Base-by-base conservation (phyloP, 345 rosid genomes). In the Populus tremula region DNA sequence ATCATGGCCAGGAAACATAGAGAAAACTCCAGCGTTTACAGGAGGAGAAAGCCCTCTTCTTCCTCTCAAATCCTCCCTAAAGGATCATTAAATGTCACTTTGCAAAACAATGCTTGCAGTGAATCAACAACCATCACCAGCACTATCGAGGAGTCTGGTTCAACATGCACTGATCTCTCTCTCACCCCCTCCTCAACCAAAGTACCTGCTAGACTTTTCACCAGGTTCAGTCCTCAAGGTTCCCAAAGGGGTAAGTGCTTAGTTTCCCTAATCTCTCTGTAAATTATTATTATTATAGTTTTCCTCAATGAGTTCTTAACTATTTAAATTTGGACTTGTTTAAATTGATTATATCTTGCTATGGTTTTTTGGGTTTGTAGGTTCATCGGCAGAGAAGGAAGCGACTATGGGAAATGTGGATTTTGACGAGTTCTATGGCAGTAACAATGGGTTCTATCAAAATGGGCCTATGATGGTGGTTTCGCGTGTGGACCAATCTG, bases 1-100 rank as follows among this genome's bases (percentile, higher is more conserved):
- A 90, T 95, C 71, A 90, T 90, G 93, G 98, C 99, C 2, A 91
- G 99, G 79, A 90, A 86, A 82, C 88, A 88, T 35, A 88, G 98
- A 74, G 94, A 93, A 78, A 92, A 84, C 67, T 89, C 92, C 66
- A 81, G 78, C 83, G 66, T 83, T 76, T 85, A 77, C 72, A 77
- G 86, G 71, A 83, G 87, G 71, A 86, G 90, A 68, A 91, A 84
- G 78, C 86, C 85, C 12, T 25, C 81, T 72, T 68, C 85, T 71
- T 53, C 79, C 21, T 69, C 79, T 49, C 73, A 64, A 65, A 36
- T 77, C 74, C 14, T 36, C 54, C 68, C 73, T 54, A 84, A 33
- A 45, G 71, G 69, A n/a, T 56, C 63, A 68, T 36, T 77, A 65
- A 66, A 77, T 62, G 61, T 61, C 39, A 78, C 41, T 69, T 6